Evolutionary conservation across 75 land plant species (phyloP), one percentile per base, ranked within the genome.

Genomic region (Adiantum capillusveneris): DNA sequence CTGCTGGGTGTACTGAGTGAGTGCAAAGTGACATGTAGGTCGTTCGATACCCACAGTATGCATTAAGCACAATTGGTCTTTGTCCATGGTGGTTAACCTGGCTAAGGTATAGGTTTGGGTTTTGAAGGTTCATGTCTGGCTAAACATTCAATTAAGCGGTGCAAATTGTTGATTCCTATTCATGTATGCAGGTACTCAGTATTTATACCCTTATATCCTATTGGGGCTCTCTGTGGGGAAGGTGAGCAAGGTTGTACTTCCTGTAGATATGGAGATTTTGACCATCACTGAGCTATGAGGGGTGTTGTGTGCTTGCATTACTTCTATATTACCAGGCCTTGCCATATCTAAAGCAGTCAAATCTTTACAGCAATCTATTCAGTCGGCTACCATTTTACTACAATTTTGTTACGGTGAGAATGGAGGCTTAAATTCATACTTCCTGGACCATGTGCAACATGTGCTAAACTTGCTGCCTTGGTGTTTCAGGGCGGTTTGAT

Each of bases 1-100:
- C n/a, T n/a, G n/a, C n/a, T n/a, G n/a, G n/a, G 37, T 34, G 37
- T 9, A 34, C 9, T 34, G 7, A 9, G 9, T 34, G 37, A 34
- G 45, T 39, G 29, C 11, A n/a, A 44, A n/a, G 1, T 57, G 20
- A 27, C 0, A 56, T 62, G 24, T 75, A 90, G 96, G 78, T 87
- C 9, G 86, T 87, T 43, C 71, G 96, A 26, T 90, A 84, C 57
- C 69, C 88, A 7, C 83, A 87, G 22, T 82, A 90, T 78, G 85
- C 88, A 17, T 62, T 79, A 24, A 79, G 55, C 43, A 49, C 66
- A 31, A 26, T 79, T 9, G 83, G 83, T 21, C 48, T 53, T 63
- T 79, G 74, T 58, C 96, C 88, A 31, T 27, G 63, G 31, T 86
- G 91, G 85, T 65, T 90, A 17, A 81, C 79, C 20, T 90, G 82